Evolutionary conservation across 2,329 filamentous ascomycete genomes (phyloP), one percentile per base, ranked within the genome.

Genomic region (Calcarisporium arbuscula): DNA sequence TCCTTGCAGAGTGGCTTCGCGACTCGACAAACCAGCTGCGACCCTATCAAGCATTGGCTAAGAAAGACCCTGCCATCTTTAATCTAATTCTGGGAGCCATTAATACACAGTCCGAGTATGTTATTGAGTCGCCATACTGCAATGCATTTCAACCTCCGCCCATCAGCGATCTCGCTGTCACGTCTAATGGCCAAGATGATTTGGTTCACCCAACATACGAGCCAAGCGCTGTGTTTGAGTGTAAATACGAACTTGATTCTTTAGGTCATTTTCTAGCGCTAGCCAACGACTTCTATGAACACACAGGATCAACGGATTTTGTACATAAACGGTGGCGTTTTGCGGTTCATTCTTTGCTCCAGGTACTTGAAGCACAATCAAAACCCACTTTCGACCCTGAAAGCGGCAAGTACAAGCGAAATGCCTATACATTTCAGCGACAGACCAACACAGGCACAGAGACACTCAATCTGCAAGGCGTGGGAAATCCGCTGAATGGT

Each of bases 231-330:
- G 92, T 98, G 4, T 98, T 95, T 46, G 92, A 98, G 61, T 98
- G 92, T 75, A 98, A 98, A 62, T 98, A 96, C 61, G 92, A 98
- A 65, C 78, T 98, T 16, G 92, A 98, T 62, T 95, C 89, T 8
- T 70, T 98, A 1, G 92, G 89, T 0, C 82, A 94, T 53, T 98
- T 98, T 57, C 72, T 98, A 6, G 79, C 84, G 0, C 65, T 98
- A 3, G 77, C 73, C 14, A 95, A 95, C 50, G 80, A 95, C 48
- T 96, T 94, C 61, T 73, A 92, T 61, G 77, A 83, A 25, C 74
- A 85, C 52, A 94, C 87, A 0, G 72, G 72, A 3, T 90, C 85
- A 0, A 82, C 72, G 1, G 81, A 82, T 2, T 95, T 94, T 54
- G 54, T 96, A 23, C 89, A 76, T 4, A 58, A 70, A 6, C 74